Evolutionary conservation across 805 yeast genomes (phyloP).

Genomic region (Dipodascopsis uninucleata): DNA sequence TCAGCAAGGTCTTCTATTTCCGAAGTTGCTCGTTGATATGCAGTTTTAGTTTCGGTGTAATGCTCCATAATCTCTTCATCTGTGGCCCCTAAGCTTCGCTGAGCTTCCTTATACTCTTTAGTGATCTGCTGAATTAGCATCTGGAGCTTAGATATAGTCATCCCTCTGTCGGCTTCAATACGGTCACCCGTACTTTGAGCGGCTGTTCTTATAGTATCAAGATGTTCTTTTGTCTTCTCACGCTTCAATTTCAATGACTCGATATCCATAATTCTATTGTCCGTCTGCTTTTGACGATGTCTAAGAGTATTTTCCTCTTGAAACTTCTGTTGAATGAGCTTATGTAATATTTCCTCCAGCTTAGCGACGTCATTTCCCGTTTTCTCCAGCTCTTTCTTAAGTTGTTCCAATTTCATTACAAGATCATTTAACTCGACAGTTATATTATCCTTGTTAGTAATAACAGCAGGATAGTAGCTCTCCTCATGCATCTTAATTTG

Average conservation of each 20-base stretch:
- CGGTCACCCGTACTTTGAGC: no score
- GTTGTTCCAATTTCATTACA: constrained; percentile 8
- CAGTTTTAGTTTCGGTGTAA: constrained; percentile 10
- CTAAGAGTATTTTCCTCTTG: background rate
- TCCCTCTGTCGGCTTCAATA: background rate
- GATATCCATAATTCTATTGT: constrained; percentile 1
- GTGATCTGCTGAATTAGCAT: constrained; percentile 6
- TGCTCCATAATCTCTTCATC: constrained; percentile 22
- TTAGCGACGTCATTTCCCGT: constrained; percentile 5
- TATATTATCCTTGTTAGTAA: background rate
- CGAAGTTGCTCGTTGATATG: constrained; percentile 13
- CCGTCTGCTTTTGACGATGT: constrained; percentile 3
- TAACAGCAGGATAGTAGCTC: background rate
- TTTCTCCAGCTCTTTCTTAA: constrained; percentile 2
- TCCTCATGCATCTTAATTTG: no score
- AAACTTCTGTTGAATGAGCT: background rate
- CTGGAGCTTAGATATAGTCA: constrained; percentile 1
- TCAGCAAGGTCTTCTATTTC: constrained; percentile 11
- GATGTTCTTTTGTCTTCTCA: constrained; percentile 1
- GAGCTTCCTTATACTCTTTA: constrained; percentile 2
- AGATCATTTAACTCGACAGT: constrained; percentile 1
- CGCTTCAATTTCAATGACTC: constrained; percentile 4
- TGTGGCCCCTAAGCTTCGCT: constrained; percentile 1
- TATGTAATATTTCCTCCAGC: constrained; percentile 1
- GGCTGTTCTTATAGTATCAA: background rate